Conservation (phyloP, 2,329 filamentous ascomycete genomes). For the Fusarium mangiferae region DNA sequence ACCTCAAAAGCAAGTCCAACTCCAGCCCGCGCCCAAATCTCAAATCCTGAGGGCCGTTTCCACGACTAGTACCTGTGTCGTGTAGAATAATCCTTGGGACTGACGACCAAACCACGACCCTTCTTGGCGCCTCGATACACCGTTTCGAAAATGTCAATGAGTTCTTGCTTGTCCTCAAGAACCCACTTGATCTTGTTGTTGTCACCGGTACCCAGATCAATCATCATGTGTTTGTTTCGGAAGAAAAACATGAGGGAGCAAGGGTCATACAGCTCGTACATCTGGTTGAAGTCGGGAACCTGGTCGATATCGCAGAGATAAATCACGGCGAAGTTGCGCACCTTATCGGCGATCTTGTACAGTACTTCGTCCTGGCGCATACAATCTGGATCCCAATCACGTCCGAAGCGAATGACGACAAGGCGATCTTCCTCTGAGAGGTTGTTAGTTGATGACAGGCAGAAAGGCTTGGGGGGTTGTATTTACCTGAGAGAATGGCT, state of each 20-base stretch:
- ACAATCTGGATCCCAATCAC: conserved; percentile 81
- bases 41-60: not conserved
- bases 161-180: conserved; percentile 93
- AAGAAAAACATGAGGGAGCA: conserved; percentile 98
- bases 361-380: conserved; percentile 89
- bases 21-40: conserved; percentile 8
- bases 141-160: conserved; percentile 98
- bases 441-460: conserved; percentile 10
- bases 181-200: conserved; percentile 99
- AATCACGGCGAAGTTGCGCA: conserved; percentile 93
- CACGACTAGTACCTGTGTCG: conserved; percentile 39
- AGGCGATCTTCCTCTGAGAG: conserved; percentile 83
- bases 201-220: conserved; percentile 96
- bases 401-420: conserved; percentile 92
- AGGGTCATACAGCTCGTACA: conserved; percentile 93
- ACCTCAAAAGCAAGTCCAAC: conserved; percentile 7
- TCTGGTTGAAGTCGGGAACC: conserved; percentile 92
- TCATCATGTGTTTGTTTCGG: conserved; percentile 99
- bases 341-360: conserved; percentile 89
- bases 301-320: conserved; percentile 95
- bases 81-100: conserved; percentile 75
- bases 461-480: not conserved
- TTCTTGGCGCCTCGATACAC: conserved; percentile 99
- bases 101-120: conserved; percentile 93
- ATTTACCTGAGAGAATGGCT: conserved; percentile 72